Evolutionary conservation across 2,329 filamentous ascomycete species (phyloP).

Genomic region (Sporothrix globosa): DNA sequence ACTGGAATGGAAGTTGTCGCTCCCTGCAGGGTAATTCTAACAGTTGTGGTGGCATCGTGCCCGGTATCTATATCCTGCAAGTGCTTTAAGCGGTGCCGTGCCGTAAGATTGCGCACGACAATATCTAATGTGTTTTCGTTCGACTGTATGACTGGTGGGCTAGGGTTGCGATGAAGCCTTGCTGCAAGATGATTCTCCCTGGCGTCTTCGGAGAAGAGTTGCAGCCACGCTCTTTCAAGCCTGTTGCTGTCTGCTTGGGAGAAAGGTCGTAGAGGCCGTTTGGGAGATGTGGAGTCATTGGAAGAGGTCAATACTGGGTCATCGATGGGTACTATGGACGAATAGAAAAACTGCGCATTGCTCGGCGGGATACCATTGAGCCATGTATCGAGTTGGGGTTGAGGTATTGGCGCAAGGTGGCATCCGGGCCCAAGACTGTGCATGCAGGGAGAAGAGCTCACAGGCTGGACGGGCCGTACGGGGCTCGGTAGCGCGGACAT

Average conservation of each 20-base stretch:
- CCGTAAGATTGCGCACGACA: slow-evolving; percentile 51
- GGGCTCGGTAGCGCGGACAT: not conserved
- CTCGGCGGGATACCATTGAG: slow-evolving; percentile 60
- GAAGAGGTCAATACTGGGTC: slow-evolving; percentile 75
- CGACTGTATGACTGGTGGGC: slow-evolving; percentile 42
- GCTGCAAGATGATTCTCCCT: slow-evolving; percentile 52
- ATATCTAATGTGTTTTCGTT: slow-evolving; percentile 45
- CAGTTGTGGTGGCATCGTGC: slow-evolving; percentile 40
- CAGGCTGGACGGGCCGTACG: not conserved
- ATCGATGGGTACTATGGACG: slow-evolving; percentile 79
- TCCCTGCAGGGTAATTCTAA: slow-evolving; percentile 29
- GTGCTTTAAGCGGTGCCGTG: slow-evolving; percentile 54
- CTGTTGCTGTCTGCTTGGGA: slow-evolving; percentile 76
- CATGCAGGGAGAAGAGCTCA: not conserved
- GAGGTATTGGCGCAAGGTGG: slow-evolving; percentile 54
- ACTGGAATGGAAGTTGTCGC: slow-evolving; percentile 40
- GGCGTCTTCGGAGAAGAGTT: slow-evolving; percentile 57
- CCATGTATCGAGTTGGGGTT: slow-evolving; percentile 44
- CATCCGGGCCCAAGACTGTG: slow-evolving; percentile 67
- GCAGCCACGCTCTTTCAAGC: slow-evolving; percentile 76
- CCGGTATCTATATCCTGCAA: slow-evolving; percentile 43
- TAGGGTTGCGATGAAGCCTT: slow-evolving; percentile 42
- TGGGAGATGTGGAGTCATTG: slow-evolving; percentile 43
- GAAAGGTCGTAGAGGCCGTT: slow-evolving; percentile 73
- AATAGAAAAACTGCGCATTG: slow-evolving; percentile 81